These are phyloP conservation scores for Calonectria hawksworthii DNA, from an alignment of 2,329 filamentous ascomycete genomes.

Conservation along the genomic window DNA sequence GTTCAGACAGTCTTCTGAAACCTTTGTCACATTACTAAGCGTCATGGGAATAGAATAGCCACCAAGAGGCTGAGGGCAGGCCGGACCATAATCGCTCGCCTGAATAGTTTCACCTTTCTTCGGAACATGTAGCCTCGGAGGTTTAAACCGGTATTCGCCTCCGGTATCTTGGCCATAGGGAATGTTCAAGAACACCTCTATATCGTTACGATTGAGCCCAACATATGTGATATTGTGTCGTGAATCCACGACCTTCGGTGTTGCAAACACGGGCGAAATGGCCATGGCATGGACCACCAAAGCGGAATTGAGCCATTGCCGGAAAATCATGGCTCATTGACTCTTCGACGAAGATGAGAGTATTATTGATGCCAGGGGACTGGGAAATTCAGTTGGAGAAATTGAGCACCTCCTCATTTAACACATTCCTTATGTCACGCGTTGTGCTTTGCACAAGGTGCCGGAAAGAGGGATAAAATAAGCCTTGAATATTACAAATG, in stretches of 20 bases:
- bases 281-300: too few relatives aligned
- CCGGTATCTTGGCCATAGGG: not conserved
- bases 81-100: not conserved
- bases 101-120: not conserved
- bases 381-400: not conserved
- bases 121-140: not conserved
- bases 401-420: not conserved
- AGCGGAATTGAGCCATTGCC: not conserved
- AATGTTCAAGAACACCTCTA: not conserved
- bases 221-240: not conserved
- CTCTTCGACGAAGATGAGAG: not conserved
- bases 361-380: too few relatives aligned
- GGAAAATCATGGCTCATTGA: not conserved
- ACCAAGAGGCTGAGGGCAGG: conserved; percentile 1
- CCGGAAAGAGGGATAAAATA: too few relatives aligned
- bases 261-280: not conserved
- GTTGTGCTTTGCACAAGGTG: too few relatives aligned
- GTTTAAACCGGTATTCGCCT: not conserved
- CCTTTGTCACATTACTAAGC: not conserved
- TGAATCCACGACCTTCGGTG: not conserved
- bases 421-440: too few relatives aligned
- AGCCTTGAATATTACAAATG: too few relatives aligned
- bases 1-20: not conserved
- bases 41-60: not conserved
- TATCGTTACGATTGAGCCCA: not conserved